Percentiles rank a stretch among this genome's conserved stretches.
These are phyloP conservation scores for Penicillium argentinense DNA, from an alignment of 495 filamentous ascomycete species.

Conservation along the genomic window DNA sequence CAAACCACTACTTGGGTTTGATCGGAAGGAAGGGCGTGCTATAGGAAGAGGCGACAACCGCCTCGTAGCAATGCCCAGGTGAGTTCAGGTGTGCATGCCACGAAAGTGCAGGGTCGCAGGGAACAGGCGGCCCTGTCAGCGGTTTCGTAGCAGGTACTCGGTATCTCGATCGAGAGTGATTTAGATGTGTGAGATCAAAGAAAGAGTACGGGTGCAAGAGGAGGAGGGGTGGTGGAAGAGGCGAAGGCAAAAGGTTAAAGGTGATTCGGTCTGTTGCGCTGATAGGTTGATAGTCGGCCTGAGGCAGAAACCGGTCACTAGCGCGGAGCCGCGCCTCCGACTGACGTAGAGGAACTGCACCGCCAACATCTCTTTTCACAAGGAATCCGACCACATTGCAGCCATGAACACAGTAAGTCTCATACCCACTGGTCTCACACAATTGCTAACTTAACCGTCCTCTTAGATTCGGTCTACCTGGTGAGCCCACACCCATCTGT, in stretches of 20 bases:
- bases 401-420: slow-evolving; percentile 49
- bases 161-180: too few relatives aligned
- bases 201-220: not conserved
- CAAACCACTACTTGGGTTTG: too few relatives aligned
- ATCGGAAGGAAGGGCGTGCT: not conserved
- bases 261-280: slow-evolving; percentile 2
- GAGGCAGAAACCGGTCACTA: slow-evolving; percentile 16
- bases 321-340: slow-evolving; percentile 9
- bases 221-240: not conserved
- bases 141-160: too few relatives aligned
- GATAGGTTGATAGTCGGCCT: slow-evolving; percentile 16
- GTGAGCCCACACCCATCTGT: slow-evolving; percentile 30
- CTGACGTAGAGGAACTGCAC: slow-evolving; percentile 33
- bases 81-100: slow-evolving; percentile 27
- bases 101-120: slow-evolving; percentile 12
- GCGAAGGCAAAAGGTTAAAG: not conserved
- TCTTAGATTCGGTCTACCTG: slow-evolving; percentile 55
- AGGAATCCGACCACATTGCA: slow-evolving; percentile 8
- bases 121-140: slow-evolving; percentile 18
- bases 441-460: slow-evolving; percentile 1
- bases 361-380: slow-evolving; percentile 13
- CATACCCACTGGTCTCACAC: not conserved
- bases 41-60: slow-evolving; percentile 15
- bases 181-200: too few relatives aligned
- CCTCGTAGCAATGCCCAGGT: slow-evolving; percentile 11